Percentiles rank a stretch among this genome's conserved stretches.
These are phyloP conservation scores for Eimeria zaria DNA, from an alignment of 169 alveolate species.

Conservation along the genomic window DNA sequence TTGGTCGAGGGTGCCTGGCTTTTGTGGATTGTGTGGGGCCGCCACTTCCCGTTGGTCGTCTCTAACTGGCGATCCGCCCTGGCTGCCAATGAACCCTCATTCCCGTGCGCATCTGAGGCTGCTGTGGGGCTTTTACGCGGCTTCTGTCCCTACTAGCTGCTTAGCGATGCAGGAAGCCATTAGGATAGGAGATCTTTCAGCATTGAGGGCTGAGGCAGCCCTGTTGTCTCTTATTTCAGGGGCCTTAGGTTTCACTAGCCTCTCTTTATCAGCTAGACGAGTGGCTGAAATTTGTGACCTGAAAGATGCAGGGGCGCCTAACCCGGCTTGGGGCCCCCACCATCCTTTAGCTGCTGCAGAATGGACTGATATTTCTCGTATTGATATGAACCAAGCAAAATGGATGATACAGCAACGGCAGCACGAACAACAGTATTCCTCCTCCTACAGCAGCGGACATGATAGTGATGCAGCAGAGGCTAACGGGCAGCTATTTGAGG, in stretches of 20 bases:
- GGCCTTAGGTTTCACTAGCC: constrained; percentile 34
- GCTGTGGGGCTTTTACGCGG: constrained; percentile 62
- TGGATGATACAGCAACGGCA: not conserved
- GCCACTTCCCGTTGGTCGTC: constrained; percentile 50
- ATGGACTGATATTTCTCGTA: not conserved
- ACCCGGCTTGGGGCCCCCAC: constrained; percentile 58
- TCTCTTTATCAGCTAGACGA: constrained; percentile 19
- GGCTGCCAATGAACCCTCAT: constrained; percentile 39
- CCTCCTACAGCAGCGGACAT: not conserved
- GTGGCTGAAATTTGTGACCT: constrained; percentile 61
- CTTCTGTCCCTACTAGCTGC: constrained; percentile 69
- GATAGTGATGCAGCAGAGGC: not conserved
- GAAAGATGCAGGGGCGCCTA: constrained; percentile 29
- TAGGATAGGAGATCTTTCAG: not conserved
- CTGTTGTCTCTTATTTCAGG: constrained; percentile 47
- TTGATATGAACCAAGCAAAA: not conserved
- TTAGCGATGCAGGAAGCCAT: constrained; percentile 54
- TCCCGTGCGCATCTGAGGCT: constrained; percentile 44
- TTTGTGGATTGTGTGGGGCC: constrained; percentile 16
- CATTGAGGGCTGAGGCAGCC: constrained; percentile 71
- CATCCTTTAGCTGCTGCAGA: constrained; percentile 23
- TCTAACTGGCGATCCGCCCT: constrained; percentile 29
- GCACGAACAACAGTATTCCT: not conserved
- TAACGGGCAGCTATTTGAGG: not conserved
- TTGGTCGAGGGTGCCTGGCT: constrained; percentile 55